Conservation (phyloP, 2,329 filamentous ascomycete genomes). For the Paraphoma chrysanthemicola region DNA sequence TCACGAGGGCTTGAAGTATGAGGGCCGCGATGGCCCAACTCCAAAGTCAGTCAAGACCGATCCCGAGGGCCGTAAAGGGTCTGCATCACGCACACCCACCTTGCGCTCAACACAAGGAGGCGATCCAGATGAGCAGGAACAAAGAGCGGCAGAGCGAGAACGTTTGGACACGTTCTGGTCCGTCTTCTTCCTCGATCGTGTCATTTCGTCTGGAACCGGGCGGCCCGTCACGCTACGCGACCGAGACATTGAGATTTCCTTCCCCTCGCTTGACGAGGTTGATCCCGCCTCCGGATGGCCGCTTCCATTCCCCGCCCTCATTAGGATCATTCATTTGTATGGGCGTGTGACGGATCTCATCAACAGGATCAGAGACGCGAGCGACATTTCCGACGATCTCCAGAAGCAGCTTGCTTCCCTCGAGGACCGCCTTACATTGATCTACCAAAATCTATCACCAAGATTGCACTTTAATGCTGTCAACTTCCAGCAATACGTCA, state of each 20-base stretch:
- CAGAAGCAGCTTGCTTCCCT: constrained; percentile 76
- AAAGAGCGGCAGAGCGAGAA: constrained; percentile 76
- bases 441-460: constrained; percentile 76
- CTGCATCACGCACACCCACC: constrained; percentile 40
- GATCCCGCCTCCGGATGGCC: constrained; percentile 70
- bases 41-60: constrained; percentile 61
- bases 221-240: constrained; percentile 83
- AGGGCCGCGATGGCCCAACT: constrained; percentile 62
- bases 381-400: constrained; percentile 77
- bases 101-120: constrained; percentile 53
- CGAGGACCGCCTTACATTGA: constrained; percentile 78
- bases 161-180: constrained; percentile 89
- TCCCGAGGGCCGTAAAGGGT: constrained; percentile 17
- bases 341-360: constrained; percentile 83
- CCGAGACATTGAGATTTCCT: constrained; percentile 81
- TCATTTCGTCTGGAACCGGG: constrained; percentile 87
- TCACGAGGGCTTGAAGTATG: constrained; percentile 72
- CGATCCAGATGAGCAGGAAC: constrained; percentile 56
- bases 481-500: constrained; percentile 87
- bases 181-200: constrained; percentile 84
- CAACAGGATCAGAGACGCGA: constrained; percentile 77
- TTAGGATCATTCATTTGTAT: constrained; percentile 85
- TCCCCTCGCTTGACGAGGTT: constrained; percentile 64
- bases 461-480: constrained; percentile 82
- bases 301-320: constrained; percentile 78